phyloP scores from a whole-genome alignment of 306 rosid species.

The Psophocarpus tetragonolobus region DNA sequence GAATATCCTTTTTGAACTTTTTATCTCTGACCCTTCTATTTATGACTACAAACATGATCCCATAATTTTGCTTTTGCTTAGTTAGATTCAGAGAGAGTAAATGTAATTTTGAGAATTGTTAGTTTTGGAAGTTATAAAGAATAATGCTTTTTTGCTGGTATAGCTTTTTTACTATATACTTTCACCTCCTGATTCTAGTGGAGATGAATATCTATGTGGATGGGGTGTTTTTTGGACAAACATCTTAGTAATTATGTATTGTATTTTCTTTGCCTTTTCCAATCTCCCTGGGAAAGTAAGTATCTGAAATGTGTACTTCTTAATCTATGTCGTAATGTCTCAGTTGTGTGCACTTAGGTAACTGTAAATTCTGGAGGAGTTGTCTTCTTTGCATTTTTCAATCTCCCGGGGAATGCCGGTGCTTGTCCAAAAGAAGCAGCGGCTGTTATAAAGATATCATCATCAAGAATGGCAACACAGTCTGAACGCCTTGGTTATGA shows the following conservation, averaged over 20 bases:
- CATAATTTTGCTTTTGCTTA: not conserved
- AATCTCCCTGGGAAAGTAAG: conserved; percentile 22
- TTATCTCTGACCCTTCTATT: conserved; percentile 2
- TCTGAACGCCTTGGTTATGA: conserved; percentile 98
- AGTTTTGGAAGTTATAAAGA: not conserved
- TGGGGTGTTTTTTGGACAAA: not conserved
- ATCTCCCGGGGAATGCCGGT: conserved; percentile 48
- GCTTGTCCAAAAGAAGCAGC: conserved; percentile 73
- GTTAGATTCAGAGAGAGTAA: not conserved
- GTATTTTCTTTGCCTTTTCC: not conserved
- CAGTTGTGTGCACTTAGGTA: conserved; percentile 61
- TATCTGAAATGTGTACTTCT: conserved; percentile 16
- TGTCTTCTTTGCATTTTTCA: conserved; percentile 94
- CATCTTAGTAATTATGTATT: not conserved
- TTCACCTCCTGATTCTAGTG: conserved; percentile 1
- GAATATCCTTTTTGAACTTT: conserved; percentile 2
- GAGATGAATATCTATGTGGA: not conserved
- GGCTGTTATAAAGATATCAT: conserved; percentile 89
- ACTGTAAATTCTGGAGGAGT: conserved; percentile 99
- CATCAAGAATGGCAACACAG: conserved; percentile 97
- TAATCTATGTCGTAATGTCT: conserved; percentile 35
- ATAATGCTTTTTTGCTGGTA: not conserved
- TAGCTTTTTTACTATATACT: conserved; percentile 18
- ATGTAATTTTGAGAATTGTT: conserved; percentile 3
- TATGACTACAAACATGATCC: not conserved